These are phyloP conservation scores for Astragalus membranaceus DNA, from an alignment of 306 rosid species.

Conservation along the genomic window DNA sequence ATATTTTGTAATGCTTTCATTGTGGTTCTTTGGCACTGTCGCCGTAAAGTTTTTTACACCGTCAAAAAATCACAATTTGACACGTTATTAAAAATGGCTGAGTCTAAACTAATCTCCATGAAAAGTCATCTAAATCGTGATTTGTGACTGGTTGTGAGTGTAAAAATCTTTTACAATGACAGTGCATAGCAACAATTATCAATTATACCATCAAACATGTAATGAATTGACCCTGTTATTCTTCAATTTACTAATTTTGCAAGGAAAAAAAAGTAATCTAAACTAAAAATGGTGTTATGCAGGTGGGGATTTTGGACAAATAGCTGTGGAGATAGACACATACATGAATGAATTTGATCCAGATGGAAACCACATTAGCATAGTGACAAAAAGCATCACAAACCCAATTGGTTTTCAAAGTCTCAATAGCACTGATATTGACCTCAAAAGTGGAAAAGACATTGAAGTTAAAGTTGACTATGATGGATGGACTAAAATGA, in stretches of 20 bases:
- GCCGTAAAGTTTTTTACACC: too few species aligned
- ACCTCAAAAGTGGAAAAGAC: constrained; percentile 49
- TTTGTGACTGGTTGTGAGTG: too few species aligned
- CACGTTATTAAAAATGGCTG: too few species aligned
- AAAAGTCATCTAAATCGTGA: too few species aligned
- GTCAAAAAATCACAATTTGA: too few species aligned
- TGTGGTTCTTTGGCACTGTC: too few species aligned
- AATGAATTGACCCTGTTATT: neutral
- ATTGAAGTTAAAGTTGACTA: constrained; percentile 40
- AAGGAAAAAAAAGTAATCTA: neutral
- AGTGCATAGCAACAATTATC: too few species aligned
- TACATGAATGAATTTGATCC: constrained; percentile 50
- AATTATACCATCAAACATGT: neutral
- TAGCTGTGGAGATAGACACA: constrained; percentile 49
- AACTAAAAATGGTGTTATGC: neutral
- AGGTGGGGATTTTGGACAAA: constrained; percentile 38
- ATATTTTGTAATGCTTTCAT: too few species aligned
- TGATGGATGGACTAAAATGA: constrained; percentile 33
- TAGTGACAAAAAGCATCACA: constrained; percentile 39
- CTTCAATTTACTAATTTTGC: neutral
- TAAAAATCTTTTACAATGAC: too few species aligned
- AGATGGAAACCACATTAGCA: constrained; percentile 49
- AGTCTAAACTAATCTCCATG: too few species aligned
- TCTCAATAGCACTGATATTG: constrained; percentile 27
- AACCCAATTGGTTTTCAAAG: constrained; percentile 33